Base-by-base conservation (phyloP, 1,139 yeast species). In the Magnusiomyces sp. region DNA sequence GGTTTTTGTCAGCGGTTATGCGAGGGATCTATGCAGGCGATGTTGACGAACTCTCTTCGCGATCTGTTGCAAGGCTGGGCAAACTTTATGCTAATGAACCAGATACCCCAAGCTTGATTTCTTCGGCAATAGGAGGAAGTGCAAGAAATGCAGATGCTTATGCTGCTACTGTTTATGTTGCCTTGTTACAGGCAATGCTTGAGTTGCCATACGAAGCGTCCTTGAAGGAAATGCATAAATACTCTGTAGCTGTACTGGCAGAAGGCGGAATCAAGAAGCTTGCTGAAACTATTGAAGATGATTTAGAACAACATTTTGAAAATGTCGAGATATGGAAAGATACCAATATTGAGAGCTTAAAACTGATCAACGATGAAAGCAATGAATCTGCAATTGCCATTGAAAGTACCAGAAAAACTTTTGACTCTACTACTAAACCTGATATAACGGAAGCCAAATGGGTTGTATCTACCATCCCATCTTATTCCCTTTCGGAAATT, bases 11-110 rank as follows among this genome's bases (percentile, higher is more conserved):
- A 64, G 97, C 96, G 0, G 69, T 90, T 2, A 71, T 84, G 61
- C 89, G 89, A 61, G 98, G 98, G 0, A 81, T 92, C 1, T 92
- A 89, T 64, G 97, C 95, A 4, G 97, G 95, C 1, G 95, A 90
- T 64, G 74, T 80, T 2, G 62, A 74, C 10, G 71, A 77, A 53
- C 68, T 92, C 43, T 85, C 95, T 66, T 79, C 84, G 0, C 69
- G 76, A 20, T 71, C 84, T 1, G 75, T 83, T 16, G 59, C 67
- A 1, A 52, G 68, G 16, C 55, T 67, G 40, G 61, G 59, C 49
- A 55, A 67, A 13, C 60, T 87, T 54, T 77, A 74, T 47, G 69
- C 74, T 20, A 65, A 79, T 49, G 96, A 87, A 62, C 61, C 68
- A 6, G 69, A 78, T 55, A 87, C 89, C 0, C 81, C 89, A 1